A percentile compares a stretch with the other conserved stretches of the same genome.
These are phyloP conservation scores for Houttuynia cordata DNA, from an alignment of 164 flowering plant species.

Conservation along the genomic window DNA sequence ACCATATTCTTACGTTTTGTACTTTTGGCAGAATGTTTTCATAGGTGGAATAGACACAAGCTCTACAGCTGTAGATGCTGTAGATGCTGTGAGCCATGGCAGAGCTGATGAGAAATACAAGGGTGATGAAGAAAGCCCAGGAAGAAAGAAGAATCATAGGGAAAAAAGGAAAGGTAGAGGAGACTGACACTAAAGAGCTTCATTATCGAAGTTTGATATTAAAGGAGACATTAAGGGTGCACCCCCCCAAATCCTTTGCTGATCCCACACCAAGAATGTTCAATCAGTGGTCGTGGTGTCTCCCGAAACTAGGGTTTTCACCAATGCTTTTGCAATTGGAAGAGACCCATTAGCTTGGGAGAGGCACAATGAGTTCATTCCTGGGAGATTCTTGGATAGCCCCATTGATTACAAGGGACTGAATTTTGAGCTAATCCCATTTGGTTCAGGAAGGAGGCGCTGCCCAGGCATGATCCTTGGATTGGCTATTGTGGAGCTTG, in stretches of 20 bases:
- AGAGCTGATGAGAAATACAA: background rate
- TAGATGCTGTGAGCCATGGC: background rate
- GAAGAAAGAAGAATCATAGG: background rate
- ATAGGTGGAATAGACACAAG: background rate
- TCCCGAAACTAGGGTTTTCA: slow-evolving; percentile 5
- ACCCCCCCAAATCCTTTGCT: background rate
- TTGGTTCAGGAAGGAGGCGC: background rate
- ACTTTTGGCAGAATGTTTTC: background rate
- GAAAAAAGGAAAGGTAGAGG: background rate
- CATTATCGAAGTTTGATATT: background rate
- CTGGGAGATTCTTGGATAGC: background rate
- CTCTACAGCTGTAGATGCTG: no score
- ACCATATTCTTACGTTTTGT: background rate
- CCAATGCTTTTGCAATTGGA: background rate
- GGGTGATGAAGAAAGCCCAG: background rate
- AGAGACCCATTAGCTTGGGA: background rate
- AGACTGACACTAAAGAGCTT: background rate
- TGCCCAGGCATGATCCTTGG: background rate
- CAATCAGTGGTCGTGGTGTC: background rate
- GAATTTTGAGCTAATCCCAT: background rate
- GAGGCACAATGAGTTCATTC: background rate
- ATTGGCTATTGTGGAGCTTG: background rate
- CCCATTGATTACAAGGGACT: background rate
- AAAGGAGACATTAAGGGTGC: background rate
- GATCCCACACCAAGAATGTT: background rate